These are phyloP conservation scores for Diaporthe ampelina DNA, from an alignment of 2,329 filamentous ascomycete species.

Conservation along the genomic window DNA sequence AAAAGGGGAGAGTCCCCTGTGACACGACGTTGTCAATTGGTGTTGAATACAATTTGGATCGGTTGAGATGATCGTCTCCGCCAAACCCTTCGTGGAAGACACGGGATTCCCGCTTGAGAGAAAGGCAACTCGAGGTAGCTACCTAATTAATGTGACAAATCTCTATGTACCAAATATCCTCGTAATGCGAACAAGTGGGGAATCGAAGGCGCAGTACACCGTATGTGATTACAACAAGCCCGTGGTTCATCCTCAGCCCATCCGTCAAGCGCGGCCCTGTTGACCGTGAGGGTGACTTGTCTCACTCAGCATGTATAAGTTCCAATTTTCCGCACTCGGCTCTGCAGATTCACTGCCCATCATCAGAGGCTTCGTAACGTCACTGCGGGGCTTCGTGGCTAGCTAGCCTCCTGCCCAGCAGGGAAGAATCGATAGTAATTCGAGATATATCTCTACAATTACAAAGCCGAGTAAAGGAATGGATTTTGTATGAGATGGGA, in stretches of 20 bases:
- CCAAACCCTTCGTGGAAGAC: not conserved
- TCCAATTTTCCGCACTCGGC: not conserved
- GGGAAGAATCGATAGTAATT: not conserved
- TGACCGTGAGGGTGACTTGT: not conserved
- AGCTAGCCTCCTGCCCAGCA: not conserved
- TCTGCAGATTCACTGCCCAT: no score
- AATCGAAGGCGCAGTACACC: not conserved
- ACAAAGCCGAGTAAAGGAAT: no score
- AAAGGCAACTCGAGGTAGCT: not conserved
- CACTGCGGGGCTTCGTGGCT: not conserved
- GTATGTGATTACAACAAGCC: not conserved
- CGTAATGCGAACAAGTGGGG: not conserved
- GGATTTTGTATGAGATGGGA: no score
- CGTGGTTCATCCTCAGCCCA: no score
- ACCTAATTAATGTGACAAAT: not conserved
- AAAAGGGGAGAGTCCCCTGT: not conserved
- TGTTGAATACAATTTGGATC: not conserved
- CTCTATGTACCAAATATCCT: not conserved
- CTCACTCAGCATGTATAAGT: not conserved
- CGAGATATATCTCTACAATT: no score
- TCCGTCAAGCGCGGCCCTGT: not conserved
- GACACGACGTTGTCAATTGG: not conserved
- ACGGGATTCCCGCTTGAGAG: no score
- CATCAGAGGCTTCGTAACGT: not conserved
- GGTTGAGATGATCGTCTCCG: not conserved